Evolutionary conservation across 2,329 filamentous ascomycete genomes (phyloP).

Genomic region (Phyllosticta citribraziliensis): DNA sequence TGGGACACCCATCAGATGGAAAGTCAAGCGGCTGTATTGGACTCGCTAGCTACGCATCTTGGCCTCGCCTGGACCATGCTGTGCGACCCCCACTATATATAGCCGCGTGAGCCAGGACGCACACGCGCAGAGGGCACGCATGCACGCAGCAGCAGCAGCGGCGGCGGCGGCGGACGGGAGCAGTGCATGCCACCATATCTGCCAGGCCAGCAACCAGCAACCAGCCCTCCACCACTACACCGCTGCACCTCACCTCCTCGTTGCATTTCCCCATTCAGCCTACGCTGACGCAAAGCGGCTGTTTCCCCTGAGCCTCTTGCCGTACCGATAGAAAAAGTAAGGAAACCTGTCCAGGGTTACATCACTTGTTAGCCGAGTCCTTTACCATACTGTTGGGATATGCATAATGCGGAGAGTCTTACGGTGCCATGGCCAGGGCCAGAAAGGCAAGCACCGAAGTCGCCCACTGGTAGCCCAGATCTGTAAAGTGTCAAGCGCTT

Average conservation of each 20-base stretch:
- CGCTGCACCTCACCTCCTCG: background rate
- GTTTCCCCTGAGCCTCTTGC: constrained; percentile 37
- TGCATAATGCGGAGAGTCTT: constrained; percentile 14
- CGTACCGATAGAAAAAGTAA: constrained; percentile 40
- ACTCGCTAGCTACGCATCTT: constrained; percentile 4
- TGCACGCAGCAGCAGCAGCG: constrained; percentile 5
- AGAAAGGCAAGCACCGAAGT: constrained; percentile 38
- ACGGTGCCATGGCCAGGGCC: constrained; percentile 40
- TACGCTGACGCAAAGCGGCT: constrained; percentile 37
- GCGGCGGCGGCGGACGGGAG: background rate
- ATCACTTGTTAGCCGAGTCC: constrained; percentile 22
- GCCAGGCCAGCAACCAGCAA: background rate
- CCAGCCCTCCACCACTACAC: background rate
- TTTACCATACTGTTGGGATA: constrained; percentile 18
- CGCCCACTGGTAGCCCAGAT: constrained; percentile 42
- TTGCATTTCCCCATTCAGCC: constrained; percentile 10
- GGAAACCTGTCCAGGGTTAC: constrained; percentile 27
- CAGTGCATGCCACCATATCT: background rate
- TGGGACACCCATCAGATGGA: background rate
- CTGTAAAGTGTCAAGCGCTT: constrained; percentile 20
- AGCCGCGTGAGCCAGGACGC: constrained; percentile 1
- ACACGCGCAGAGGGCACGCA: background rate
- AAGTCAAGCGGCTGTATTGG: constrained; percentile 2
- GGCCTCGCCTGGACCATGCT: constrained; percentile 4
- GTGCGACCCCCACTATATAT: constrained; percentile 12